Base-by-base conservation (phyloP, 345 rosid species). In the Citrus sinensis region DNA sequence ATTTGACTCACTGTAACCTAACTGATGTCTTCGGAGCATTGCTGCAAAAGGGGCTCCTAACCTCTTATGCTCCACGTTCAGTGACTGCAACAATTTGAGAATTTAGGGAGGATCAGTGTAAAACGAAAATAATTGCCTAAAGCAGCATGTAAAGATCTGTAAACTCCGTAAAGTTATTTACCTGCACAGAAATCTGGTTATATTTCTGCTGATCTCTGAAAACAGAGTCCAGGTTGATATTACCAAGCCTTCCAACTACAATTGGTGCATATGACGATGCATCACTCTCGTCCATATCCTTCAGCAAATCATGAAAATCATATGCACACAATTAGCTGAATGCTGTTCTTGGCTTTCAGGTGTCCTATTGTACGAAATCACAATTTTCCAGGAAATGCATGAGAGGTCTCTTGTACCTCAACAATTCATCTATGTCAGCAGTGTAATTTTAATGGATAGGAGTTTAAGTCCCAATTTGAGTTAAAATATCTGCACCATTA, bases 21-120 rank as follows among this genome's bases (percentile, higher is more conserved):
- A 63, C 72, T 78, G 93, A 87, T 92, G 94, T 83, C 88, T 85
- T 62, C 97, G 93, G 83, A 95, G 91, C 95, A 95, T 87, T 69
- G 99, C 89, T 30, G 92, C 91, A 88, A 88, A 91, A 80, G 97
- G 99, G 81, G 98, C 90, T 76, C 93, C 97, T 19, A 14, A 59
- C 98, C 97, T 89, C 90, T 92, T 93, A 73, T 87, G 82, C 74
- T 92, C 98, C 39, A 95, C 87, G 82, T 83, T 86, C 70, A 91
- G 56, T 70, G 95, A 89, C 98, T 95, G 85, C 85, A 84, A 77
- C 63, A 54, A 83, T 75, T 71, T 59, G 32, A 34, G 66, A 75
- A 60, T 40, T 62, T 25, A 76, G 40, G 55, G 27, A 71, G 29
- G 24, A 73, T 78, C 61, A 84, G 71, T 55, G 60, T 40, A 46